phyloP scores from a whole-genome alignment of 2,329 filamentous ascomycete genomes.

The Podosphaera leucotricha region DNA sequence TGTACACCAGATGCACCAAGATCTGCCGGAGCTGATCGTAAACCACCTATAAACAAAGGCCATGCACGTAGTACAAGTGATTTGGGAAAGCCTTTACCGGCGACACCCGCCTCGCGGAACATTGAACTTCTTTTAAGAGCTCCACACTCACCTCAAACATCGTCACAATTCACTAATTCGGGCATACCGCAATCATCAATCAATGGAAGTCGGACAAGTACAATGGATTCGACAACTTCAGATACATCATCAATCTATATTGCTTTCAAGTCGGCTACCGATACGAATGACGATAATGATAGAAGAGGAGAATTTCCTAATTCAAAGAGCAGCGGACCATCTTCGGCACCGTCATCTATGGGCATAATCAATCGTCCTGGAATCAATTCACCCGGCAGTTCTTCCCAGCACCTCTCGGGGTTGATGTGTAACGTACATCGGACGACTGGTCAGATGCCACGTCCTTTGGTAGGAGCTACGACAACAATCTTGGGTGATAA shows the following conservation, averaged over 20 bases:
- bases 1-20: neutral
- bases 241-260: constrained; percentile 7
- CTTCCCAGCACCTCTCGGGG: constrained; percentile 34
- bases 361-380: constrained; percentile 21
- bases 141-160: constrained; percentile 9
- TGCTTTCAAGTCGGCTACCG: constrained; percentile 10
- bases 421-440: constrained; percentile 52
- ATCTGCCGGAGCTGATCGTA: constrained; percentile 5
- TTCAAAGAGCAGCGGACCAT: constrained; percentile 27
- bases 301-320: constrained; percentile 23
- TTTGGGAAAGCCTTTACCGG: constrained; percentile 15
- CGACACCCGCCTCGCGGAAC: constrained; percentile 11
- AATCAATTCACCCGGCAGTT: constrained; percentile 21
- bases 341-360: constrained; percentile 33
- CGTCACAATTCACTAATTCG: constrained; percentile 7
- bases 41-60: constrained; percentile 4
- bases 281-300: constrained; percentile 24
- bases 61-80: constrained; percentile 12
- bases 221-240: constrained; percentile 14
- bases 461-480: constrained; percentile 77
- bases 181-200: constrained; percentile 10
- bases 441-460: constrained; percentile 79
- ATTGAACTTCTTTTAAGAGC: constrained; percentile 4
- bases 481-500: constrained; percentile 91
- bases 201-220: constrained; percentile 13